These are phyloP conservation scores for Skeletonema potamos DNA, from an alignment of 108 stramenopile species.

Conservation along the genomic window DNA sequence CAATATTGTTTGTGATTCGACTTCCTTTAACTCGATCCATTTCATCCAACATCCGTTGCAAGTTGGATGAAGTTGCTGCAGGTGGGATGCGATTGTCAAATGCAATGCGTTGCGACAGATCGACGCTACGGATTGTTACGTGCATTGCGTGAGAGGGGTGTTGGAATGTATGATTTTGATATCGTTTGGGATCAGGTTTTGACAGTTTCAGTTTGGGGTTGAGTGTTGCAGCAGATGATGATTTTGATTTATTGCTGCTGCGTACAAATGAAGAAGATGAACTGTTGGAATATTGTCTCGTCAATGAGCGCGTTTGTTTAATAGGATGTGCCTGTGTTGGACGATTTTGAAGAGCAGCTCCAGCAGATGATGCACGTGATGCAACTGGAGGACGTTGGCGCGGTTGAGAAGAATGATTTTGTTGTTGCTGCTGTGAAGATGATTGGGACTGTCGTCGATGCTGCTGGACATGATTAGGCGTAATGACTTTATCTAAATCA, in stretches of 20 bases:
- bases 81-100: conserved; percentile 30
- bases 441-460: not conserved
- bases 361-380: not conserved
- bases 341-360: not conserved
- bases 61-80: not conserved
- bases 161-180: conserved; percentile 31
- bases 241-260: not conserved
- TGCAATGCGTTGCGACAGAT: conserved; percentile 53
- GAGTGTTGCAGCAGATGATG: not conserved
- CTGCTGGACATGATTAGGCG: not conserved
- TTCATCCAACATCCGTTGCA: conserved; percentile 22
- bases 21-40: conserved; percentile 32
- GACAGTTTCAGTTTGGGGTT: conserved; percentile 1
- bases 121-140: conserved; percentile 45
- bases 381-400: not conserved
- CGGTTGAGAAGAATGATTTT: not conserved
- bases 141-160: conserved; percentile 45
- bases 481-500: not conserved
- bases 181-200: conserved; percentile 10
- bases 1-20: not conserved
- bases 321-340: not conserved
- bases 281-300: not conserved
- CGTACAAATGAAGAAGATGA: not conserved
- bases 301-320: not conserved
- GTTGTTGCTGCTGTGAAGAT: not conserved